Base-by-base conservation (phyloP, 352 stramenopile species). In the Phytopythium vexans region DNA sequence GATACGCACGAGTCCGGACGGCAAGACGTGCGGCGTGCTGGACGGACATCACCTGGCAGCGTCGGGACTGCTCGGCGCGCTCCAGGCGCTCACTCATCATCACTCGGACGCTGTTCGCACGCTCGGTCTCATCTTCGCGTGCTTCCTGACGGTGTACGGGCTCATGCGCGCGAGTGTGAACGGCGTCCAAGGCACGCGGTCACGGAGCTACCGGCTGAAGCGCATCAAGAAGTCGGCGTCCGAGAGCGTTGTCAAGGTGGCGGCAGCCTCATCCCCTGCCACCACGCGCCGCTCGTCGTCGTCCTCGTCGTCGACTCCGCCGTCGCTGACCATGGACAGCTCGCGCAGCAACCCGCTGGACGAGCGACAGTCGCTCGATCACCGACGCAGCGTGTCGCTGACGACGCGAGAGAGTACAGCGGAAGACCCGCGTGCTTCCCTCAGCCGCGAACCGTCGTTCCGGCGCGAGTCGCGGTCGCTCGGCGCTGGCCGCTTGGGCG, bases 121-220 rank as follows among this genome's bases (percentile, higher is more conserved):
- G 4, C 68, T 85, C 3, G 62, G 71, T 16, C 64, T 85, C 10
- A 75, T 85, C 37, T 70, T 70, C 31, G 66, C 71, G 31, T 85
- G 71, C 56, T 82, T 85, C 49, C 62, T 85, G 41, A 77, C 68
- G 8, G 71, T 82, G 4, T 85, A 80, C 50, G 71, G 62, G 3
- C 62, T 82, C 44, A 80, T 82, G 66, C 74, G 74, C 6, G 69
- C 66, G 3, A 85, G 64, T 46, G 68, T 82, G 37, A 77, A 68
- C 66, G 52, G 74, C 32, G 64, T 82, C 21, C 74, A 85, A 50
- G 60, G 65, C 40, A 85, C 68, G 3, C 68, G 73, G 27, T 76
- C 74, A 49, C 74, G 74, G 44, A 77, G 58, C 36, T 68, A 64
- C 56, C 74, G 74, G 4, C 60, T 85, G 2, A 77, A 77, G 41